Evolutionary conservation across 2,329 filamentous ascomycete genomes (phyloP), one percentile per base, ranked within the genome.

Genomic region (Clonostachys rosea): DNA sequence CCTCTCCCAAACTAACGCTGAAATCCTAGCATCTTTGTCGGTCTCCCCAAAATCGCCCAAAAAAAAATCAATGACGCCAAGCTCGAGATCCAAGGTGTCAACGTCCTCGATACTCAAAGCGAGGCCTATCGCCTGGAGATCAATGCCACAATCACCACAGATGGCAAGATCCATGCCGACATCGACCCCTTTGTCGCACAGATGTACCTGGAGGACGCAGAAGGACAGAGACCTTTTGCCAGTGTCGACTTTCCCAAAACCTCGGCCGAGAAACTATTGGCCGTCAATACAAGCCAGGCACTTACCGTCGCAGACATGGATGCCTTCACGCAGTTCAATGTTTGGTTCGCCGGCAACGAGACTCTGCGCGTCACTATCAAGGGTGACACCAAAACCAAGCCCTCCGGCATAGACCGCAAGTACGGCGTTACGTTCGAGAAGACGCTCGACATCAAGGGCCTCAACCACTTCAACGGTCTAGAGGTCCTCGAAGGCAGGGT

Each of bases 381-480:
- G 44, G 81, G 79, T 50, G 64, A 73, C 52, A 79, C 79, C 47
- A 63, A 70, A 49, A 63, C 83, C 49, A 67, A 73, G 51, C 72
- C 81, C 40, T 64, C 59, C 14, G 74, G 76, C 40, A 70, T 84
- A 48, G 57, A 66, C 47, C 69, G 65, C 47, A 68, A 69, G 45
- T 81, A 73, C 53, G 59, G 58, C 7, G 75, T 79, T 49, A 70
- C 69, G 48, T 84, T 83, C 59, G 74, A 75, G 59, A 83, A 83
- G 70, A 75, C 70, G 7, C 50, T 82, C 41, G 61, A 63, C 16
- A 56, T 82, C 48, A 71, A 71, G 44, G 73, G 77, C 46, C 62
- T 78, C 14, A 79, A 82, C 57, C 68, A 71, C 49, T 79, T 88
- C 52, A 58, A 69, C 40, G 81, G 81, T 44, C 75, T 79, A 44